Base-by-base conservation (phyloP, 768 basidiomycete species). In the Kondoa subrosea region DNA sequence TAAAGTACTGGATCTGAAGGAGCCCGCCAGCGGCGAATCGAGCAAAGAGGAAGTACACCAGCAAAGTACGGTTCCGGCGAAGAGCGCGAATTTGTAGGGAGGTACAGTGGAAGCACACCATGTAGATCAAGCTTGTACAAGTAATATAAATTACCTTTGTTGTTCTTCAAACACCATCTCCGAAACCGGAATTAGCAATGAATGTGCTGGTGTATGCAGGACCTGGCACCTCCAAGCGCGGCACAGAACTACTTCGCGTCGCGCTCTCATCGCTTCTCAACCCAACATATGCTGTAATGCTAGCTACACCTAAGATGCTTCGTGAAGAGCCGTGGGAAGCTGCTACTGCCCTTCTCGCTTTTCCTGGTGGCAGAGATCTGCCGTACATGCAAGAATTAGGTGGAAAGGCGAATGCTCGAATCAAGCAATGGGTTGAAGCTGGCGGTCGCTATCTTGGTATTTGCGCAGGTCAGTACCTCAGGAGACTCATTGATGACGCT, bases 281-380 rank as follows among this genome's bases (percentile, higher is more conserved):
- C 16, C 85, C 89, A 0, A 81, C 85, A 75, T 92, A 91, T 76
- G 83, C 87, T 15, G 84, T 93, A 57, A 88, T 89, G 68, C 76
- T 83, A 17, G 80, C 91, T 64, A 79, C 84, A 0, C 80, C 81
- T 14, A 78, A 82, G 56, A 75, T 82, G 1, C 78, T 96, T 3
- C 77, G 80, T 0, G 78, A 81, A 0, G 85, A 86, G 58, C 91
- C 91, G 25, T 96, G 91, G 92, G 76, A 82, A 40, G 74, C 79
- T 3, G 81, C 82, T 12, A 92, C 89, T 74, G 85, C 86, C 1
- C 80, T 93, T 1, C 82, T 96, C 21, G 86, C 91, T 63, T 78
- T 93, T 67, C 84, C 88, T n/a, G 81, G 84, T 67, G 82, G 82
- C 61, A 78, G 81, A 32, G 79, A 80, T 68, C 71, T 77, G 8